Percentiles rank a stretch among this genome's conserved stretches.
These are phyloP conservation scores for Tolypocladium paradoxum DNA, from an alignment of 2,329 filamentous ascomycete genomes.

Conservation along the genomic window DNA sequence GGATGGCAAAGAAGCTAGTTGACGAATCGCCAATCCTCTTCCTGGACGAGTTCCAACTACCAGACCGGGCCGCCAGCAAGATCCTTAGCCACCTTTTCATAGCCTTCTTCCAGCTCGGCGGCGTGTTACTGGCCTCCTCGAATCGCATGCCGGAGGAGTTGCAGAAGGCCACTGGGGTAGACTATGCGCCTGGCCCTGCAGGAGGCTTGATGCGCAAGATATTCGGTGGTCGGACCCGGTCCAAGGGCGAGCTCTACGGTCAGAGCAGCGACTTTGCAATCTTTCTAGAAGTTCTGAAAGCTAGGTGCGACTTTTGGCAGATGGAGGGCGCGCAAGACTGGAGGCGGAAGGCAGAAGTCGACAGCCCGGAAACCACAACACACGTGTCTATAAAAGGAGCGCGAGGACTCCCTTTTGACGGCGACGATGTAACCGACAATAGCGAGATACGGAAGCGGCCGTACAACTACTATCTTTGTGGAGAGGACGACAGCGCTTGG, in stretches of 20 bases:
- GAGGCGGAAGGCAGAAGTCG: slow-evolving; percentile 41
- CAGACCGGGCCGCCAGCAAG: slow-evolving; percentile 66
- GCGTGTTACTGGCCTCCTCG: slow-evolving; percentile 68
- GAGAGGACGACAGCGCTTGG: slow-evolving; percentile 19
- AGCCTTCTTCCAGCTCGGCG: slow-evolving; percentile 70
- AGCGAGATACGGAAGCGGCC: slow-evolving; percentile 14
- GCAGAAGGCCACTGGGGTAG: slow-evolving; percentile 61
- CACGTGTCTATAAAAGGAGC: neutral
- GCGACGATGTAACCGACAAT: neutral
- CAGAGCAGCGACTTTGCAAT: slow-evolving; percentile 61
- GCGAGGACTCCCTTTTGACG: neutral
- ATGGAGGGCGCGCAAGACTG: slow-evolving; percentile 70
- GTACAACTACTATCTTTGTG: slow-evolving; percentile 17
- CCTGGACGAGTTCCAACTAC: slow-evolving; percentile 74
- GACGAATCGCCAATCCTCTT: slow-evolving; percentile 68
- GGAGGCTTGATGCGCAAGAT: slow-evolving; percentile 40
- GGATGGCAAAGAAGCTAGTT: slow-evolving; percentile 66
- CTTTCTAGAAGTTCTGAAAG: slow-evolving; percentile 66
- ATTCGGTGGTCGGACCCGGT: slow-evolving; percentile 26
- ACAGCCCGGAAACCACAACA: slow-evolving; percentile 2
- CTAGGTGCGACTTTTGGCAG: slow-evolving; percentile 73
- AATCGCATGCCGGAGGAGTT: slow-evolving; percentile 79
- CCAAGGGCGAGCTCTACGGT: slow-evolving; percentile 41
- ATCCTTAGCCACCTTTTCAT: slow-evolving; percentile 71
- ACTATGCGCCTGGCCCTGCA: slow-evolving; percentile 48